These are phyloP conservation scores for Prinsepia uniflora DNA, from an alignment of 306 rosid species.

Conservation along the genomic window DNA sequence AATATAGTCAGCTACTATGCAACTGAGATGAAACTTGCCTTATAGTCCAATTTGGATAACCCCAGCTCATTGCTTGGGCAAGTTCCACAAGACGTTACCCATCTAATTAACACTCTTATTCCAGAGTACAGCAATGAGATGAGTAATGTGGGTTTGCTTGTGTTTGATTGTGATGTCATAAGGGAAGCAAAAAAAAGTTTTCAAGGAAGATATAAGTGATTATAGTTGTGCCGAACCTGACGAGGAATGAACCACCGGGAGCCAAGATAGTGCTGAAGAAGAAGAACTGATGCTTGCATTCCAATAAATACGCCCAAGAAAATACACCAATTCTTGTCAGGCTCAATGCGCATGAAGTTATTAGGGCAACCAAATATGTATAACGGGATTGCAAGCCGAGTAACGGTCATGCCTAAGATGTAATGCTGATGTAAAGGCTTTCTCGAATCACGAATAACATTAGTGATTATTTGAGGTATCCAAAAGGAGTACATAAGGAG, in stretches of 20 bases:
- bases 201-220: neutral
- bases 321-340: constrained; percentile 75
- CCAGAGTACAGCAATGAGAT: neutral
- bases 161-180: neutral
- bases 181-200: neutral
- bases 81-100: neutral
- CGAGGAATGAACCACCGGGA: constrained; percentile 98
- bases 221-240: constrained; percentile 54
- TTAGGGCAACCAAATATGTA: constrained; percentile 87
- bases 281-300: constrained; percentile 77
- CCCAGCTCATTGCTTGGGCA: neutral
- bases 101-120: neutral
- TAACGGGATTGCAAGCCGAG: constrained; percentile 85
- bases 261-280: constrained; percentile 92
- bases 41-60: neutral
- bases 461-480: constrained; percentile 95
- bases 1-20: neutral
- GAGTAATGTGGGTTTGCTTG: neutral
- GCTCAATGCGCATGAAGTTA: constrained; percentile 90
- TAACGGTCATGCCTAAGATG: constrained; percentile 76
- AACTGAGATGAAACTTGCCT: neutral
- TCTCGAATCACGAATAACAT: constrained; percentile 83
- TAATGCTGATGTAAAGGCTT: constrained; percentile 94
- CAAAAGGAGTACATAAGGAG: constrained; percentile 87
- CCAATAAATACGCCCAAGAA: constrained; percentile 58